Conservation (phyloP, 345 rosid genomes). For the Corchorus capsularis region DNA sequence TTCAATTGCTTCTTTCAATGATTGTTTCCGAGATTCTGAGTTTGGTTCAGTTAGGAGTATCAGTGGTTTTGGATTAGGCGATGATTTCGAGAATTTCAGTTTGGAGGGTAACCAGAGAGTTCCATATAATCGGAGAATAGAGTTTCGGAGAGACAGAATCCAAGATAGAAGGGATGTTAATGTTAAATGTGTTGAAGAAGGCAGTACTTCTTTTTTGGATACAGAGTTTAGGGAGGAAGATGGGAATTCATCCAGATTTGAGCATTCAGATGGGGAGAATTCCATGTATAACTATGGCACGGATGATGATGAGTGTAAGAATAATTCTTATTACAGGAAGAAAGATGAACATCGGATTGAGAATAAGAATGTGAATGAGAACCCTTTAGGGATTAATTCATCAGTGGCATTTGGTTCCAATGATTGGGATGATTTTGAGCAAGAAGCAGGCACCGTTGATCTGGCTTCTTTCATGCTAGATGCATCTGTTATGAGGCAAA, state of each 20-base stretch:
- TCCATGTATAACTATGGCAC: constrained; percentile 55
- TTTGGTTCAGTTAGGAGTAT: constrained; percentile 55
- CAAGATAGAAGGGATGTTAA: constrained; percentile 25
- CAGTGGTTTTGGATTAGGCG: constrained; percentile 33
- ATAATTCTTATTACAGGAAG: constrained; percentile 32
- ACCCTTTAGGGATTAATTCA: constrained; percentile 68
- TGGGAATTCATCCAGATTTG: constrained; percentile 40
- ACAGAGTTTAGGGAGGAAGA: constrained; percentile 37
- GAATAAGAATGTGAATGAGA: constrained; percentile 36
- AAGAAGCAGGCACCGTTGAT: constrained; percentile 46
- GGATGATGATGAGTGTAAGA: constrained; percentile 51
- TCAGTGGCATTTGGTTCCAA: constrained; percentile 84
- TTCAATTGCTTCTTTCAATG: constrained; percentile 53
- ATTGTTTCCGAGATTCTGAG: constrained; percentile 55
- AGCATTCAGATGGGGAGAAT: constrained; percentile 63
- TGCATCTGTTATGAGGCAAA: constrained; percentile 23
- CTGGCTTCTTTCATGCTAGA: constrained; percentile 39
- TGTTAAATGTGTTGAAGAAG: constrained; percentile 26
- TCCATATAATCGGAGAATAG: constrained; percentile 29
- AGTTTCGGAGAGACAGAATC: constrained; percentile 27
- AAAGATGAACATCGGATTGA: constrained; percentile 24
- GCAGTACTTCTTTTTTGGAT: constrained; percentile 31
- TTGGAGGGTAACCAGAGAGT: constrained; percentile 49
- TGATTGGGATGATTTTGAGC: constrained; percentile 93
- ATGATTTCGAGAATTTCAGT: constrained; percentile 65